phyloP scores from a whole-genome alignment of 495 filamentous ascomycete species.

The Patellaria atrata region DNA sequence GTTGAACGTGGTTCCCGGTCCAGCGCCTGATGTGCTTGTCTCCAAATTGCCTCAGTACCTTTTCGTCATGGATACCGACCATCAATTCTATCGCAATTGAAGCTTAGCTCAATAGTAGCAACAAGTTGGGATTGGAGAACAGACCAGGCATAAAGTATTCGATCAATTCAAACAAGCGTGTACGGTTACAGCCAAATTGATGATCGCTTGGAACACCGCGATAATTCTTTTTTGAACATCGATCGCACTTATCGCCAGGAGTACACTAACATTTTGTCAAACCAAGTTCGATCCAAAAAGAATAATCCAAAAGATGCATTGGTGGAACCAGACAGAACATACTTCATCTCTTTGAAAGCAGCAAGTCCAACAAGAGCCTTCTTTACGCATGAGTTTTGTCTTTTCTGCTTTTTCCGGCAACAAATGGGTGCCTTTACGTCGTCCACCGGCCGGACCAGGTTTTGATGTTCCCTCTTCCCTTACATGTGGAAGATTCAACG shows the following conservation, averaged over 20 bases:
- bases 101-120: background rate
- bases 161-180: slow-evolving; percentile 21
- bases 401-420: slow-evolving; percentile 15
- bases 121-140: slow-evolving; percentile 1
- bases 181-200: slow-evolving; percentile 22
- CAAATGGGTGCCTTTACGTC: slow-evolving; percentile 18
- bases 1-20: slow-evolving; percentile 10
- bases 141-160: slow-evolving; percentile 23
- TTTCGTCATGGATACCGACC: slow-evolving; percentile 24
- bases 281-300: slow-evolving; percentile 2
- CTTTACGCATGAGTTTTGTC: slow-evolving; percentile 23
- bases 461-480: too few species aligned
- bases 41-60: slow-evolving; percentile 22
- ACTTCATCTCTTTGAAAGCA: slow-evolving; percentile 25
- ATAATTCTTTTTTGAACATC: slow-evolving; percentile 22
- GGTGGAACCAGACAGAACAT: too few species aligned
- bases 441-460: too few species aligned
- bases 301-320: background rate
- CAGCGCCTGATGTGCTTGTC: slow-evolving; percentile 18
- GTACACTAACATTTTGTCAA: slow-evolving; percentile 19
- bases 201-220: slow-evolving; percentile 17
- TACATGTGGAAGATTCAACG: too few species aligned
- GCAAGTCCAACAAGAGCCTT: slow-evolving; percentile 26
- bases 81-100: slow-evolving; percentile 13
- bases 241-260: slow-evolving; percentile 20